Conservation (phyloP, 352 stramenopile genomes). For the Aphanomyces invadans region DNA sequence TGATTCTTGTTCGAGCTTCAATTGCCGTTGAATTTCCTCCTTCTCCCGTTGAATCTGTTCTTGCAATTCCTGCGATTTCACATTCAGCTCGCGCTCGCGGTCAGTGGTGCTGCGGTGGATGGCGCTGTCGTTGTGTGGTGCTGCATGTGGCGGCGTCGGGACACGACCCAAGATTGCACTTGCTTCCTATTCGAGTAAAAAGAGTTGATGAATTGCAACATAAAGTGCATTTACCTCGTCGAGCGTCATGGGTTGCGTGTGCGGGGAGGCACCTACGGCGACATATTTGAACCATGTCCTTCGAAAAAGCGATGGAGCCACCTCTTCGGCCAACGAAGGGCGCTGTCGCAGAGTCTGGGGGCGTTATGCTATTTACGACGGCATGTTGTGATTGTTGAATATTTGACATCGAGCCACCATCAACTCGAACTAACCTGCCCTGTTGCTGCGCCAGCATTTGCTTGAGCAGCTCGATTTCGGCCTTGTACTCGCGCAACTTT, state of each 20-base stretch:
- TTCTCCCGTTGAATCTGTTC: slow-evolving; percentile 20
- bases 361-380: background rate
- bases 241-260: background rate
- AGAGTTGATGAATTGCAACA: too few species aligned
- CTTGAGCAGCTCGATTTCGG: slow-evolving; percentile 81
- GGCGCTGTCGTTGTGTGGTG: background rate
- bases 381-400: background rate
- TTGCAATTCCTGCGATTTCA: slow-evolving; percentile 18
- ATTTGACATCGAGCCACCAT: too few species aligned
- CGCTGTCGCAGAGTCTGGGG: background rate
- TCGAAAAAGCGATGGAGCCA: background rate
- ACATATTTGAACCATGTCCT: background rate
- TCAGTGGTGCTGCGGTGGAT: slow-evolving; percentile 11
- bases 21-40: slow-evolving; percentile 21
- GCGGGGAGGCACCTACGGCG: background rate
- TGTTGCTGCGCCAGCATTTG: slow-evolving; percentile 50
- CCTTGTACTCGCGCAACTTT: slow-evolving; percentile 86
- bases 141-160: background rate
- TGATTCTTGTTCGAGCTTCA: slow-evolving; percentile 43
- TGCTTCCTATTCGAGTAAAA: slow-evolving; percentile 14
- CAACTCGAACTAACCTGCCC: background rate
- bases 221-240: too few species aligned
- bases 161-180: background rate
- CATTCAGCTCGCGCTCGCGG: slow-evolving; percentile 7
- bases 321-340: background rate